Evolutionary conservation across 768 basidiomycete genomes (phyloP).

Genomic region (Lactarius akahatsu): DNA sequence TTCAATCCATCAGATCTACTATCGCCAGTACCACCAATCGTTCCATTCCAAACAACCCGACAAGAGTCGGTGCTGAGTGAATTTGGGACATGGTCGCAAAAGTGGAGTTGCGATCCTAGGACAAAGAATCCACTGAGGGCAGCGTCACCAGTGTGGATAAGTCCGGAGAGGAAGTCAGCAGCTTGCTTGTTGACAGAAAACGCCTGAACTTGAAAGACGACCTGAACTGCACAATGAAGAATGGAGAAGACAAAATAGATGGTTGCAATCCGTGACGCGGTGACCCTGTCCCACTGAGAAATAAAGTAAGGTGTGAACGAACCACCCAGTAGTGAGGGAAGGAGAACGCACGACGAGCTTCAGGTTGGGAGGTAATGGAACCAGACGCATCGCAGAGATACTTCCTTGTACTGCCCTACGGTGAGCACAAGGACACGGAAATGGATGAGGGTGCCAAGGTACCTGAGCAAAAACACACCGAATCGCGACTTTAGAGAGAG

Average conservation of each 20-base stretch:
- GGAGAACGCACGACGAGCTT: constrained; percentile 47
- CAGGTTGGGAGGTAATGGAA: constrained; percentile 43
- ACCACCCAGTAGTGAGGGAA: neutral
- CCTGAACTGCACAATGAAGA: constrained; percentile 63
- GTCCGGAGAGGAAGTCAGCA: constrained; percentile 48
- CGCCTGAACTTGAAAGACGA: constrained; percentile 65
- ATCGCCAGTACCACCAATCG: constrained; percentile 18
- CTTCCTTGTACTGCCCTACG: neutral
- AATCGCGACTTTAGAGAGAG: constrained; percentile 31
- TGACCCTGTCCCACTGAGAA: constrained; percentile 64
- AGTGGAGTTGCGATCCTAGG: constrained; percentile 49
- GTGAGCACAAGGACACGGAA: neutral
- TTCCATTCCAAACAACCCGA: constrained; percentile 55
- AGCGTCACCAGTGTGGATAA: constrained; percentile 52
- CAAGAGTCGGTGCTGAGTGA: constrained; percentile 42
- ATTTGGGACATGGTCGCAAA: constrained; percentile 56
- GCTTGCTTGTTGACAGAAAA: constrained; percentile 64
- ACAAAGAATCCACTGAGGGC: constrained; percentile 52
- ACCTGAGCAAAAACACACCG: constrained; percentile 16
- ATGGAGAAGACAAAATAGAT: constrained; percentile 68
- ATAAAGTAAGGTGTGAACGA: neutral
- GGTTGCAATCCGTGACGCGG: constrained; percentile 62
- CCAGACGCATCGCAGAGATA: constrained; percentile 40
- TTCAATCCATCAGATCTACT: neutral
- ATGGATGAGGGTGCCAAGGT: neutral